These are phyloP conservation scores for Shiraia sp. DNA, from an alignment of 2,329 filamentous ascomycete genomes.

Conservation along the genomic window DNA sequence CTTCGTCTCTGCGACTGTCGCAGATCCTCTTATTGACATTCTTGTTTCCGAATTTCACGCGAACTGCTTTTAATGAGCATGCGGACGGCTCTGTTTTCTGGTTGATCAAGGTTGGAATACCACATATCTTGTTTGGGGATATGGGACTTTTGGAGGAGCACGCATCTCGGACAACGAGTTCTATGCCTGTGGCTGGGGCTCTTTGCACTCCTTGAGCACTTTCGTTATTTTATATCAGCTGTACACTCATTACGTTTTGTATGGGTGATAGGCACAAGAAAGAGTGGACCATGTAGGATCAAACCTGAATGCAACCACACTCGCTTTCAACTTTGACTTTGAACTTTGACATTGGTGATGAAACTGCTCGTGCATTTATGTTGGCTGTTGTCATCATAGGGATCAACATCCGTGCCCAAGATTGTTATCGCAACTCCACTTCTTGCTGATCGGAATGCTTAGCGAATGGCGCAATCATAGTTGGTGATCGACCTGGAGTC, in stretches of 20 bases:
- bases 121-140: slow-evolving; percentile 12
- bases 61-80: slow-evolving; percentile 43
- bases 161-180: slow-evolving; percentile 34
- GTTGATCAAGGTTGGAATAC: slow-evolving; percentile 5
- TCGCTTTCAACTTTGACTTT: slow-evolving; percentile 25
- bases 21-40: slow-evolving; percentile 33
- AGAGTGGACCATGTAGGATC: slow-evolving; percentile 35
- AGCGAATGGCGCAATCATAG: slow-evolving; percentile 7
- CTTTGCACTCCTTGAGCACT: slow-evolving; percentile 40
- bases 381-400: too few relatives aligned
- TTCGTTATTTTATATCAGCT: slow-evolving; percentile 14
- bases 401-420: too few relatives aligned
- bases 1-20: slow-evolving; percentile 34
- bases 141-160: slow-evolving; percentile 17
- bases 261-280: slow-evolving; percentile 10
- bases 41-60: slow-evolving; percentile 32
- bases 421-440: background rate
- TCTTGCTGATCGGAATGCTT: background rate
- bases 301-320: slow-evolving; percentile 44
- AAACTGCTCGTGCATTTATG: too few relatives aligned
- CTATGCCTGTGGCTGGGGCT: slow-evolving; percentile 41
- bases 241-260: slow-evolving; percentile 13
- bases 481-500: slow-evolving; percentile 15
- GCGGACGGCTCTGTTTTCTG: slow-evolving; percentile 27
- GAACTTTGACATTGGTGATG: too few relatives aligned